phyloP scores from a whole-genome alignment of 2,329 filamentous ascomycete genomes.

The Exserohilum rostratum region DNA sequence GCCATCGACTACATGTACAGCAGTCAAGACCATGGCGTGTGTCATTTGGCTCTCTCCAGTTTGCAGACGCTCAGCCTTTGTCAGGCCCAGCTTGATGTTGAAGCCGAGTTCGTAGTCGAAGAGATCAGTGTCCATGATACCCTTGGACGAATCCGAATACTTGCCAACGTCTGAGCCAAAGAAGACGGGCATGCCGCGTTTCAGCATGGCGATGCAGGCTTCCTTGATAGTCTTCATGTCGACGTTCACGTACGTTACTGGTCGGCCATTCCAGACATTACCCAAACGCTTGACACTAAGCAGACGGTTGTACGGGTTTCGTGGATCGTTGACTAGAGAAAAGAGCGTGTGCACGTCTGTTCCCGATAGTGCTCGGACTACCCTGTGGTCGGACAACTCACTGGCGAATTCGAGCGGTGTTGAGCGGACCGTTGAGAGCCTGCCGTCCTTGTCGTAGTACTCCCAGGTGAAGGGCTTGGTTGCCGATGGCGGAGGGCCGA shows the following conservation, averaged over 20 bases:
- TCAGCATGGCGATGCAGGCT: conserved; percentile 77
- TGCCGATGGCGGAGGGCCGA: conserved; percentile 77
- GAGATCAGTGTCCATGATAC: conserved; percentile 80
- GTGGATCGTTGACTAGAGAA: conserved; percentile 84
- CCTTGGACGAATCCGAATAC: conserved; percentile 69
- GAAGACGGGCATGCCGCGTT: conserved; percentile 80
- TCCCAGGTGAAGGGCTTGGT: conserved; percentile 78
- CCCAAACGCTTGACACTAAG: conserved; percentile 80
- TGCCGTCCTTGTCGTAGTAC: conserved; percentile 72
- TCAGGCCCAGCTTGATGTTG: conserved; percentile 74
- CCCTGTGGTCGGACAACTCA: conserved; percentile 66
- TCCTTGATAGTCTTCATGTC: conserved; percentile 73
- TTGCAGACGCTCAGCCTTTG: conserved; percentile 74
- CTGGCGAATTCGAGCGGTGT: conserved; percentile 75
- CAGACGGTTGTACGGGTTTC: conserved; percentile 73
- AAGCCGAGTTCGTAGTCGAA: conserved; percentile 86
- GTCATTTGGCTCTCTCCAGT: conserved; percentile 84
- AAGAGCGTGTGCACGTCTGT: conserved; percentile 72
- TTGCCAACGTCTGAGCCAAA: conserved; percentile 90
- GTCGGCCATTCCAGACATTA: conserved; percentile 78
- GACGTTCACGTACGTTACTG: conserved; percentile 83
- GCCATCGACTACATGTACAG: conserved; percentile 74
- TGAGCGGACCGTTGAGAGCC: conserved; percentile 65
- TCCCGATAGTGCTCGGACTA: conserved; percentile 63
- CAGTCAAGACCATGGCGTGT: conserved; percentile 90